Conservation (phyloP, 2,329 filamentous ascomycete genomes). For the Ceratocystis harringtonii region DNA sequence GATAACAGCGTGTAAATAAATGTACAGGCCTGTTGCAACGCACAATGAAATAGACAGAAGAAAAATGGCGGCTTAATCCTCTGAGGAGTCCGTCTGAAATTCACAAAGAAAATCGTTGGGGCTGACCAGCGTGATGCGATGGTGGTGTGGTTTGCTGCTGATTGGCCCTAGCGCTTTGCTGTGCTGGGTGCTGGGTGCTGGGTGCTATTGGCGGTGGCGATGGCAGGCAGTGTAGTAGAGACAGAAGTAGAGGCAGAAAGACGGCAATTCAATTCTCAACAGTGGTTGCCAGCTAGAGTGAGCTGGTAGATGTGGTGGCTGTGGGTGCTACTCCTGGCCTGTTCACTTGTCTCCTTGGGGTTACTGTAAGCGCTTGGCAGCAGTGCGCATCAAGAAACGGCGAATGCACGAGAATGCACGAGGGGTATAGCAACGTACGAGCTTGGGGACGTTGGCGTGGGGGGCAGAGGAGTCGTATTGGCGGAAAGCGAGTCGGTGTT, state of each 20-base stretch:
- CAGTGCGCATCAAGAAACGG: constrained; percentile 8
- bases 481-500: not conserved
- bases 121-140: not conserved
- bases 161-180: not conserved
- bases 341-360: constrained; percentile 9
- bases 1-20: too few species aligned
- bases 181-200: not conserved
- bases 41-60: too few species aligned
- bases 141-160: not conserved
- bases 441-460: not conserved
- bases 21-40: not conserved
- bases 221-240: not conserved
- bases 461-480: constrained; percentile 1
- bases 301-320: not conserved
- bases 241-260: not conserved
- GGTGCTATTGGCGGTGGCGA: not conserved
- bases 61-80: not conserved
- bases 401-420: not conserved
- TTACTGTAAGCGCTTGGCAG: constrained; percentile 16
- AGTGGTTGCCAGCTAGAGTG: not conserved
- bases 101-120: not conserved
- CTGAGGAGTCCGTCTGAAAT: not conserved
- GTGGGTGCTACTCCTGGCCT: not conserved
- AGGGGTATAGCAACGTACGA: not conserved
- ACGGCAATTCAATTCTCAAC: not conserved